Conservation (phyloP, 768 basidiomycete genomes). For the Kondoa malvinella region DNA sequence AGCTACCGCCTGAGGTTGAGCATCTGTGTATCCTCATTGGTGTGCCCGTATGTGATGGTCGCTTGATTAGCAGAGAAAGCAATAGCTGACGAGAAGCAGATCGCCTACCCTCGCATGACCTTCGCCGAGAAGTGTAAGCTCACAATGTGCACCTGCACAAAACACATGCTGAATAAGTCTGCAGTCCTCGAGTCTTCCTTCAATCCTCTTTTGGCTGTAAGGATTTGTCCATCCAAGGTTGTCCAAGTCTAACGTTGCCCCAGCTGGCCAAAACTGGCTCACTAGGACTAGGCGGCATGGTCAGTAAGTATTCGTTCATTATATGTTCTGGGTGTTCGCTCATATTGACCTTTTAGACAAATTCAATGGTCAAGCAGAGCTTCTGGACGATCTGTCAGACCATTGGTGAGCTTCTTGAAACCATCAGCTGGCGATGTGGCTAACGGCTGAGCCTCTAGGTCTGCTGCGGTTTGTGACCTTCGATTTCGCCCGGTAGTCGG, state of each 20-base stretch:
- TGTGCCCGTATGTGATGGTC: constrained; percentile 21
- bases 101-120: constrained; percentile 67
- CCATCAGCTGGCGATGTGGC: background rate
- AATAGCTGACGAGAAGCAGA: constrained; percentile 13
- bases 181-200: background rate
- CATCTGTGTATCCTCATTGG: constrained; percentile 75
- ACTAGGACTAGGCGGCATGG: constrained; percentile 53
- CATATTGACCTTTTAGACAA: constrained; percentile 46
- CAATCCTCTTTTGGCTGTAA: background rate
- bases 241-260: constrained; percentile 55
- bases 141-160: constrained; percentile 27
- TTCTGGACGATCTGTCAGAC: constrained; percentile 64
- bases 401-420: background rate
- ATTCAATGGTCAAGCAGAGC: constrained; percentile 74
- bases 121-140: constrained; percentile 57
- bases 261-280: constrained; percentile 52
- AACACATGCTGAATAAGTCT: background rate
- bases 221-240: background rate
- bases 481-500: no score
- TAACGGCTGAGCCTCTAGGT: no score
- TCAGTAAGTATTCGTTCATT: no score
- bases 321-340: constrained; percentile 21
- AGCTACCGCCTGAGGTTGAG: constrained; percentile 50
- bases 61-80: background rate
- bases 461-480: no score